phyloP scores from a whole-genome alignment of 768 basidiomycete genomes.

The Mycena vulgaris region DNA sequence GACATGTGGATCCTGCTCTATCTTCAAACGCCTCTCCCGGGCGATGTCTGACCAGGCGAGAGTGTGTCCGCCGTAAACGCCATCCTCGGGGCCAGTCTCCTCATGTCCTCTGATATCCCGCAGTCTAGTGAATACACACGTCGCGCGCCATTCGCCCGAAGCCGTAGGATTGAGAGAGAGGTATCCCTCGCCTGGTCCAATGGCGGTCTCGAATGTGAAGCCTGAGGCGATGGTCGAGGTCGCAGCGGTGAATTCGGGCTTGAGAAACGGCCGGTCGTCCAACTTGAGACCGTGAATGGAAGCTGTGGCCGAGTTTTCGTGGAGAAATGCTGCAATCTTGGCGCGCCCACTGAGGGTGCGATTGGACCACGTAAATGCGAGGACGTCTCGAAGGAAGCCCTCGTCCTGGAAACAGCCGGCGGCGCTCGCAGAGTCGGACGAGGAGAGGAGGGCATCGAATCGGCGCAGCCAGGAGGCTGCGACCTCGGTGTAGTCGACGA shows the following conservation, averaged over 20 bases:
- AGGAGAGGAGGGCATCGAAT: conserved; percentile 35
- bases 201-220: neutral
- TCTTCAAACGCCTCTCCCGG: conserved; percentile 29
- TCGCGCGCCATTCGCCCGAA: conserved; percentile 31
- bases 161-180: neutral
- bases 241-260: neutral
- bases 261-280: conserved; percentile 28
- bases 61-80: conserved; percentile 35
- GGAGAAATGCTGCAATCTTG: conserved; percentile 46
- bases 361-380: conserved; percentile 54
- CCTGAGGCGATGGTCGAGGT: neutral
- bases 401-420: conserved; percentile 40
- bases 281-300: conserved; percentile 5
- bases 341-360: conserved; percentile 46
- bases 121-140: conserved; percentile 30
- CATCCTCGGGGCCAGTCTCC: conserved; percentile 30
- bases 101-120: conserved; percentile 41
- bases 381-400: conserved; percentile 53
- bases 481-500: conserved; percentile 9
- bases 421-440: neutral
- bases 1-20: conserved; percentile 40
- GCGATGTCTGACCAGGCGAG: conserved; percentile 34
- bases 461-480: conserved; percentile 44
- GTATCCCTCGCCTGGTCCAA: neutral
- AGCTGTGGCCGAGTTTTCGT: neutral